Evolutionary conservation across 108 stramenopile genomes (phyloP).

Genomic region (Skeletonema menzelii): DNA sequence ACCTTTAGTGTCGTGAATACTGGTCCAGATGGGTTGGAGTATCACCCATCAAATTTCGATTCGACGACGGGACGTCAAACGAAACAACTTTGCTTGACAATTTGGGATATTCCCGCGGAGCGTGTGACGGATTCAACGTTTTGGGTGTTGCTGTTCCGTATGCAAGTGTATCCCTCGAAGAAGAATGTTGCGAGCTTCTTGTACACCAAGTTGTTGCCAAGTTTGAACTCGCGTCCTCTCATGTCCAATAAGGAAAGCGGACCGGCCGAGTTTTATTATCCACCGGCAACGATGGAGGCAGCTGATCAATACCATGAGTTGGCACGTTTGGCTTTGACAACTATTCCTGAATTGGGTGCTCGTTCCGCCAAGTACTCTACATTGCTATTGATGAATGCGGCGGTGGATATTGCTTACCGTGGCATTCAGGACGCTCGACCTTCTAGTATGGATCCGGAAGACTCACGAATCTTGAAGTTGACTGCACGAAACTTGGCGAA

Average conservation of each 20-base stretch:
- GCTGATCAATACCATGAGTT: slow-evolving; percentile 77
- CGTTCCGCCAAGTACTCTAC: slow-evolving; percentile 66
- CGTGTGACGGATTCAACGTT: slow-evolving; percentile 83
- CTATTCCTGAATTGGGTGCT: slow-evolving; percentile 58
- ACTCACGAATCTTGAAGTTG: slow-evolving; percentile 84
- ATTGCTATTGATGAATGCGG: slow-evolving; percentile 82
- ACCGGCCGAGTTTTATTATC: slow-evolving; percentile 74
- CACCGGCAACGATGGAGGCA: slow-evolving; percentile 47
- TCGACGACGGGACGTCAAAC: slow-evolving; percentile 74
- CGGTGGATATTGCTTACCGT: slow-evolving; percentile 80
- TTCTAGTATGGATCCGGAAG: slow-evolving; percentile 87
- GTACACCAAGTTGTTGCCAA: slow-evolving; percentile 84
- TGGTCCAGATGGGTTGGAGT: slow-evolving; percentile 83
- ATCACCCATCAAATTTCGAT: slow-evolving; percentile 85
- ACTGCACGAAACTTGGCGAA: slow-evolving; percentile 85
- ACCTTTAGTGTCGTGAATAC: slow-evolving; percentile 89
- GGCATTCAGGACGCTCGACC: slow-evolving; percentile 76
- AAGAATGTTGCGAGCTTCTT: slow-evolving; percentile 82
- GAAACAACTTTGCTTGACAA: slow-evolving; percentile 83
- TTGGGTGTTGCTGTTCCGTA: slow-evolving; percentile 88
- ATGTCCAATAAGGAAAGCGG: slow-evolving; percentile 81
- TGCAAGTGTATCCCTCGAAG: slow-evolving; percentile 88
- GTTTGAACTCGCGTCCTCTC: slow-evolving; percentile 80
- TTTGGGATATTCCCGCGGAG: slow-evolving; percentile 83
- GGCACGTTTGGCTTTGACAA: slow-evolving; percentile 78